phyloP scores from a whole-genome alignment of 1,284 basidiomycete genomes.

The Microbotryum intermedium region DNA sequence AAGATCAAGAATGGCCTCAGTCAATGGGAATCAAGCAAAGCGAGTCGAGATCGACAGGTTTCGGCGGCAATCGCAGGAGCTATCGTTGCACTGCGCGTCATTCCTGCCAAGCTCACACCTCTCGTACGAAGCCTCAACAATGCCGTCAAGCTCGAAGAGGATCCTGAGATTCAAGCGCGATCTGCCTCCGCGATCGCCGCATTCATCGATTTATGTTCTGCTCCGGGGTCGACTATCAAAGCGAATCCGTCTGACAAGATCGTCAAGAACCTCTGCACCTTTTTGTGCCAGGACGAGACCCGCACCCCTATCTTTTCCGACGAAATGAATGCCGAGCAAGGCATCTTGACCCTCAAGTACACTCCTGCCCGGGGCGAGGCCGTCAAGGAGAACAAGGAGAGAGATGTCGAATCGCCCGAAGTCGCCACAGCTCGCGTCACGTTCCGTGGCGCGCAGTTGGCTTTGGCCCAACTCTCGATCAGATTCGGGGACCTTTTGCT shows the following conservation, averaged over 20 bases:
- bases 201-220: slow-evolving; percentile 79
- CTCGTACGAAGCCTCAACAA: slow-evolving; percentile 97
- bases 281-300: slow-evolving; percentile 84
- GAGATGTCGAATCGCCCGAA: slow-evolving; percentile 38
- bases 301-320: slow-evolving; percentile 81
- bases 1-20: slow-evolving; percentile 69
- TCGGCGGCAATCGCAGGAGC: slow-evolving; percentile 83
- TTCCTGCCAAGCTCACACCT: slow-evolving; percentile 89
- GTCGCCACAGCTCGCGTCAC: slow-evolving; percentile 50
- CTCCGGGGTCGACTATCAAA: slow-evolving; percentile 49
- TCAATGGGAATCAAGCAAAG: slow-evolving; percentile 65
- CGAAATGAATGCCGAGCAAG: slow-evolving; percentile 53
- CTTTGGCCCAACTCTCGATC: slow-evolving; percentile 67
- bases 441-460: slow-evolving; percentile 71
- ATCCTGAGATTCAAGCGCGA: slow-evolving; percentile 77
- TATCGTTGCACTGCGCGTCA: slow-evolving; percentile 70
- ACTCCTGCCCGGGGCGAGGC: slow-evolving; percentile 37
- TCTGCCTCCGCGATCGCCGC: slow-evolving; percentile 78
- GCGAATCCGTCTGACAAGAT: slow-evolving; percentile 77
- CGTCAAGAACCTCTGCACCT: slow-evolving; percentile 93
- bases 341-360: slow-evolving; percentile 55
- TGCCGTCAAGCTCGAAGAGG: slow-evolving; percentile 92
- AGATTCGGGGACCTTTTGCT: slow-evolving; percentile 70
- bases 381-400: slow-evolving; percentile 42
- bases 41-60: slow-evolving; percentile 77